Evolutionary conservation across 805 yeast genomes (phyloP).

Genomic region (Limtongozyma cylindracea): DNA sequence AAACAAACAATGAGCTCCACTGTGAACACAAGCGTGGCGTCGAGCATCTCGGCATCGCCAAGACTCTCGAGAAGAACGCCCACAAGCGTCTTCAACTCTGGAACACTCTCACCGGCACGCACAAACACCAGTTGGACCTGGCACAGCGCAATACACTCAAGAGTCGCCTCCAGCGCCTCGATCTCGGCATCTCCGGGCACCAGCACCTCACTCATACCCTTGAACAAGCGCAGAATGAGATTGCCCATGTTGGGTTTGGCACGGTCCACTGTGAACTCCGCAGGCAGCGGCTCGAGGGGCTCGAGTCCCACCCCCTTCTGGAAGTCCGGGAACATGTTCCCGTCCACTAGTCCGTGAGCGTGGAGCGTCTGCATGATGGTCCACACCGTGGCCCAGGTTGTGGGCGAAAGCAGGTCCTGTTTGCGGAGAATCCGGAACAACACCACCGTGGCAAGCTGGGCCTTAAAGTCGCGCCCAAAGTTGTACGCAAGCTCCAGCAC

Average conservation of each 20-base stretch:
- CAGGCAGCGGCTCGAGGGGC: constrained; percentile 31
- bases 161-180: constrained; percentile 63
- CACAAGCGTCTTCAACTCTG: constrained; percentile 13
- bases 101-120: constrained; percentile 17
- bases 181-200: constrained; percentile 87
- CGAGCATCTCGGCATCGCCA: constrained; percentile 14
- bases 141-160: constrained; percentile 63
- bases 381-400: constrained; percentile 36
- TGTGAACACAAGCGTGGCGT: constrained; percentile 20
- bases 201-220: no score
- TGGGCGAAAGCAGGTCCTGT: constrained; percentile 21
- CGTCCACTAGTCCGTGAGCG: constrained; percentile 47
- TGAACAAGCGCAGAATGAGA: constrained; percentile 68
- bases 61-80: constrained; percentile 6
- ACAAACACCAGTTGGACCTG: constrained; percentile 28
- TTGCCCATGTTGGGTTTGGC: constrained; percentile 40
- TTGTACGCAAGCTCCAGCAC: constrained; percentile 64
- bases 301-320: constrained; percentile 29
- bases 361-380: constrained; percentile 37
- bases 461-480: constrained; percentile 79
- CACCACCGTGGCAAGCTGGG: constrained; percentile 73
- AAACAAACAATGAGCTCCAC: constrained; percentile 16
- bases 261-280: constrained; percentile 40
- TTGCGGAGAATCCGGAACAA: constrained; percentile 52
- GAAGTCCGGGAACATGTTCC: constrained; percentile 32